Base-by-base conservation (phyloP, 192 early-diverging fungal species). In the Entomortierella parvispora region DNA sequence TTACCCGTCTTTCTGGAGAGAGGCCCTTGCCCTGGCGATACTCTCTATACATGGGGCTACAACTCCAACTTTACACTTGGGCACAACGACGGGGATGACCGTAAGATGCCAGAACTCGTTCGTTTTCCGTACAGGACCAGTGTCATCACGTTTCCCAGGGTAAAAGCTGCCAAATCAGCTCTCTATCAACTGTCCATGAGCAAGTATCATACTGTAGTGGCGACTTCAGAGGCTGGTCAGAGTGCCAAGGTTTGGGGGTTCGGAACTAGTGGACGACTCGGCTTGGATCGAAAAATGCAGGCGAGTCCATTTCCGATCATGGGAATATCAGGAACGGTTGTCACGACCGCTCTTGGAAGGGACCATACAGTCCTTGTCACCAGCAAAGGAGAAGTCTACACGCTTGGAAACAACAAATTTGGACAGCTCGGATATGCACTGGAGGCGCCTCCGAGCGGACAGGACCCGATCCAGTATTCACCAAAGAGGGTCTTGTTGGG, bases 31-130 rank as follows among this genome's bases (percentile, higher is more conserved):
- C 52, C 65, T 28, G 65, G 23, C 4, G 74, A 67, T 37, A 48
- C 68, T 9, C 58, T 93, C 1, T 94, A 90, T 72, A 91, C 89
- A 1, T 94, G 93, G 93, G 93, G 93, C 28, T 65, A 81, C 26
- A 94, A 94, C 42, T 77, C 87, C 25, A 91, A 90, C 64, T 90
- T 87, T 45, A 82, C 87, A 0, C 82, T 92, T 18, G 91, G 89
- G 2, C 90, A 92, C 32, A 70, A 78, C 3, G 90, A 91, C 58
- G 81, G 85, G 12, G 91, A 94, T 46, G 81, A 89, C 53, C 75
- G 91, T 18, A 64, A 81, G 17, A 77, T 80, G 10, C 92, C 92
- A 15, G 91, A 92, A 68, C 82, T 86, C 17, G 84, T 93, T 34
- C 66, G 82, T 53, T 52, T 86, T 42, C 76, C 65, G 44, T 55